Evolutionary conservation across 2,329 filamentous ascomycete genomes (phyloP), one percentile per base, ranked within the genome.

Genomic region (Coccinonectria pachysandricola): DNA sequence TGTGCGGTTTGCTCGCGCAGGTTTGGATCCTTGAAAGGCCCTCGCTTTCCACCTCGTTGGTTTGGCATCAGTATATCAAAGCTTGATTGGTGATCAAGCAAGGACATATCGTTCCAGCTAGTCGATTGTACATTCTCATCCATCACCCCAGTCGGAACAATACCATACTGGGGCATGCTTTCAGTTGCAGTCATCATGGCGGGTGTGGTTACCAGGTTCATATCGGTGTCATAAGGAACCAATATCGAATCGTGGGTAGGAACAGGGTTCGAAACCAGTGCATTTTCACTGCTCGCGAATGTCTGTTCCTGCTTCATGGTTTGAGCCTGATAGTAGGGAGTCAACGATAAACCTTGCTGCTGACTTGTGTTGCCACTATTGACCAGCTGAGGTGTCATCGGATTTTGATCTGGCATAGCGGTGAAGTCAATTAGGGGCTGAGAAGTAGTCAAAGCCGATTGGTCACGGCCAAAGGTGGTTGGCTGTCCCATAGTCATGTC

Each of bases 1-100:
- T 64, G 56, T 1, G 71, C 71, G 1, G 71, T 75, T 36, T 64
- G 56, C 34, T 68, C 57, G 13, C 69, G 61, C 15, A 64, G 55
- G 7, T 51, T 52, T n/a, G 58, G 53, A 26, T 68, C 64, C 32
- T 61, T 67, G 48, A 75, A 75, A 3, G 68, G 70, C 0, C 68
- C 68, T 8, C 69, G 46, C 34, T 56, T 57, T 8, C 53, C 54
- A 19, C 44, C 45, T 20, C 52, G 40, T 28, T 52, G 48, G 17
- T 46, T 48, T 9, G 49, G 41, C 19, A 47, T 26, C 5, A 49
- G 25, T 16, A 49, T 43, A 28, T 54, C 45, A 34, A 44, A 46
- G 23, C 37, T 43, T 5, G 46, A 31, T 15, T 45, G 38, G 16
- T 48, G 49, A 7, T 40, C 41, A 12, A 43, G 22, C 6, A 38